A percentile compares a stretch with the other conserved stretches of the same genome.
These are phyloP conservation scores for Pseudogymnoascus sp. DNA, from an alignment of 2,329 filamentous ascomycete genomes.

Conservation along the genomic window DNA sequence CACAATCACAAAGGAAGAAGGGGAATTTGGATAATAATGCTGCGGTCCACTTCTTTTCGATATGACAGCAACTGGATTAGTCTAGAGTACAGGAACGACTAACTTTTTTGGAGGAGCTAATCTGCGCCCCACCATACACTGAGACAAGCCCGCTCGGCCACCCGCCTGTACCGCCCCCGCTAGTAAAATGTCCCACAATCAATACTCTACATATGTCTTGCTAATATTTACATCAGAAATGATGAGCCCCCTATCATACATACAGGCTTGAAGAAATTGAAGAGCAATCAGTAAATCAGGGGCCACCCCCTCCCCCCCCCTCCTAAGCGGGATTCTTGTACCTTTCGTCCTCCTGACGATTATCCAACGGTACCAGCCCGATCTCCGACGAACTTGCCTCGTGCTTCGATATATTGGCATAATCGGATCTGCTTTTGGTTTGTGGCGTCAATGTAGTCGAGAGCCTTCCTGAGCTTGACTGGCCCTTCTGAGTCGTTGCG, in stretches of 20 bases:
- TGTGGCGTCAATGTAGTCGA: background rate
- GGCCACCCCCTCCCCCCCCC: background rate
- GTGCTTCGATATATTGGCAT: slow-evolving; percentile 1
- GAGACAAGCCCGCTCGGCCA: background rate
- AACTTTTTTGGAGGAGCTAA: background rate
- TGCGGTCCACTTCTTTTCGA: background rate
- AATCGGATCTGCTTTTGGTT: background rate
- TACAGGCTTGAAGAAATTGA: background rate
- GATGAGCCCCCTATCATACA: slow-evolving; percentile 7
- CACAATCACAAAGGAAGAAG: slow-evolving; percentile 18
- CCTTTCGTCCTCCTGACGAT: background rate
- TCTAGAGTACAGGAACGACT: background rate
- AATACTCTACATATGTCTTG: slow-evolving; percentile 4
- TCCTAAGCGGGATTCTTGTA: background rate
- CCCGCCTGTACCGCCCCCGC: background rate
- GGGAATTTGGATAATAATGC: slow-evolving; percentile 17
- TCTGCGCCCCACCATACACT: background rate
- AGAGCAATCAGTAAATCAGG: background rate
- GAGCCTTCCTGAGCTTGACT: slow-evolving; percentile 1
- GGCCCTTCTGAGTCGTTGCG: slow-evolving; percentile 13
- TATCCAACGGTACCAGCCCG: background rate
- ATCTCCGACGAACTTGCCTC: background rate
- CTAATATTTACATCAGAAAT: slow-evolving; percentile 7
- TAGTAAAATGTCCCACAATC: background rate
- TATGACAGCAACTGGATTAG: background rate